phyloP scores from a whole-genome alignment of 2,329 filamentous ascomycete genomes.

The Calycina marina region DNA sequence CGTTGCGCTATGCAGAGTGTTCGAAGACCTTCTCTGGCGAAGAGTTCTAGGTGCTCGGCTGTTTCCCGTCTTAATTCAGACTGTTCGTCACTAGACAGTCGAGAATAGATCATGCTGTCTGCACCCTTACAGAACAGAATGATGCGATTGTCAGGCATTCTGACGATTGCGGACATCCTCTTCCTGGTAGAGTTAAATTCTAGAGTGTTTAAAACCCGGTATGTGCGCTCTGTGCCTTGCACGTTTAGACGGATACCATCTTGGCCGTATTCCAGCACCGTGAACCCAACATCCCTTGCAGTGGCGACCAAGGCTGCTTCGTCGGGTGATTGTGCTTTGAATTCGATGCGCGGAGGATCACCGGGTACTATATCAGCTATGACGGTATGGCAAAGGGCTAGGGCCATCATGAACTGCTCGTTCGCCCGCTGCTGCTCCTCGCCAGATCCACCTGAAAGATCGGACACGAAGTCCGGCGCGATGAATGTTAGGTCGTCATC shows the following conservation, averaged over 20 bases:
- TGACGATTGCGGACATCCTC: constrained; percentile 92
- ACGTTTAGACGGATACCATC: constrained; percentile 79
- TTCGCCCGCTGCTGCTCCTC: constrained; percentile 63
- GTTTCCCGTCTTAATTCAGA: constrained; percentile 68
- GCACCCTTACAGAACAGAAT: constrained; percentile 94
- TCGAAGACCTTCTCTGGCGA: constrained; percentile 84
- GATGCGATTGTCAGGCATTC: constrained; percentile 84
- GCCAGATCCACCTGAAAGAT: constrained; percentile 66
- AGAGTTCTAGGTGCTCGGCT: constrained; percentile 91
- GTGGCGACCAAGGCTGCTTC: constrained; percentile 90
- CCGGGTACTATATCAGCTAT: constrained; percentile 81
- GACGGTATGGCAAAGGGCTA: constrained; percentile 94
- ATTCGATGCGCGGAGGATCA: constrained; percentile 81
- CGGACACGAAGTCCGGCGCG: constrained; percentile 74
- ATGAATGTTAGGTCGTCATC: constrained; percentile 88
- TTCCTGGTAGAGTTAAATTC: constrained; percentile 97
- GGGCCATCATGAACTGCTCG: constrained; percentile 82
- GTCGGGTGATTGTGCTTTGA: constrained; percentile 95
- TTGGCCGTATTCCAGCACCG: constrained; percentile 64
- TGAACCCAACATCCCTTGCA: constrained; percentile 89
- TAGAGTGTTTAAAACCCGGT: constrained; percentile 80
- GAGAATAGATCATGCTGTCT: constrained; percentile 92
- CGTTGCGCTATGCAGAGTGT: constrained; percentile 87
- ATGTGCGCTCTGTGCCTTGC: constrained; percentile 72
- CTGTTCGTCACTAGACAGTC: constrained; percentile 74